phyloP scores from a whole-genome alignment of 148 eudicot genomes.

The Camellia granthamiana region DNA sequence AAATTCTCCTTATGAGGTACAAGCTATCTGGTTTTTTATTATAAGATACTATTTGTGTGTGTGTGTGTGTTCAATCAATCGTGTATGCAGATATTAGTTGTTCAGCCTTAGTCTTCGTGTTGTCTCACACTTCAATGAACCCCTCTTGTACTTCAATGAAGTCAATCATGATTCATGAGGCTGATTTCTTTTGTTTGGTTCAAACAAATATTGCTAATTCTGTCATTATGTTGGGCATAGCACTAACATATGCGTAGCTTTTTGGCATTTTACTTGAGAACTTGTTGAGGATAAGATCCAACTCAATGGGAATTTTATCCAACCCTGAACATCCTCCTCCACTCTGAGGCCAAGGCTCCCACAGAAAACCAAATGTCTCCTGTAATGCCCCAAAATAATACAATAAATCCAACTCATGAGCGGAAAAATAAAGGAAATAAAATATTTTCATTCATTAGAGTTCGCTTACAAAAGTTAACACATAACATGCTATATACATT shows the following conservation, averaged over 20 bases:
- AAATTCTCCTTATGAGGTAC: constrained; percentile 48
- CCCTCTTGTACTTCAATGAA: background rate
- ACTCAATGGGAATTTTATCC: background rate
- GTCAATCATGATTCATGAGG: background rate
- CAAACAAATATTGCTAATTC: background rate
- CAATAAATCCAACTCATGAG: too few species aligned
- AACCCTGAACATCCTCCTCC: background rate
- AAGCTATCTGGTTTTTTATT: constrained; percentile 10
- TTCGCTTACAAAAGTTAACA: too few species aligned
- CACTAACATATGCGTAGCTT: background rate
- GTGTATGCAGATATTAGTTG: background rate
- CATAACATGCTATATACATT: too few species aligned
- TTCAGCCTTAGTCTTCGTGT: background rate
- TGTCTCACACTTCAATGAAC: background rate
- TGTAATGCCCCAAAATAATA: too few species aligned
- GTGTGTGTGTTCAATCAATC: background rate
- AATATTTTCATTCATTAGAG: too few species aligned
- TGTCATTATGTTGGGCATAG: background rate
- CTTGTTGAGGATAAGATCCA: background rate
- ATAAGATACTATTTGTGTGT: background rate
- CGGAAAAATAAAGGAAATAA: too few species aligned
- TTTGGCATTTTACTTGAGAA: background rate
- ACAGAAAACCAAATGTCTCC: background rate
- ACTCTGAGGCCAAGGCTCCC: background rate
- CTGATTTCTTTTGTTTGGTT: background rate